Base-by-base conservation (phyloP, 495 filamentous ascomycete species). In the Neurospora sp. region DNA sequence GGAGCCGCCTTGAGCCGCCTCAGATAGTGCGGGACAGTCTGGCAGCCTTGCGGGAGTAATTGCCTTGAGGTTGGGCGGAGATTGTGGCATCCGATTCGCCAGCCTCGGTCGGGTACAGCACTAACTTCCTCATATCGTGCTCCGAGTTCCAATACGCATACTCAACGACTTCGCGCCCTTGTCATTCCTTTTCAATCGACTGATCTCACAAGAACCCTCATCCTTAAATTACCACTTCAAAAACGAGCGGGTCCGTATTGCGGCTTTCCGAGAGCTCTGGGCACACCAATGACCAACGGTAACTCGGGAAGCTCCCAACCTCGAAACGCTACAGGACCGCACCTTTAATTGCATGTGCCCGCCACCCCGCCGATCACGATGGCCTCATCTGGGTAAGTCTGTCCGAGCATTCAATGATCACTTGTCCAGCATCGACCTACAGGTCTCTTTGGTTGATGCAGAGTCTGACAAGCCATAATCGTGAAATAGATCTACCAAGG, bases 401-500 rank as follows among this genome's bases (percentile, higher is more conserved):
- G 27, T 12, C 12, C 23, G 27, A 35, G 31, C 54, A 66, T 16
- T 16, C 16, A 23, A 10, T 42, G 20, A 42, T 37, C 39, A 16
- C 23, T 40, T 31, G 27, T 11, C 39, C 20, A 31, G 70, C 70
- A 31, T 37, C 54, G 9, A 27, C 11, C 11, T 39, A 40, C 37
- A 20, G 5, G 14, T 35, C 44, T 27, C 37, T 27, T 35, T 40
- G 37, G 8, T 38, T 37, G 14, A 31, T 66, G 48, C 59, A n/a
- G 38, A 37, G 59, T 70, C 23, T 40, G 31, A 69, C 31, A 38
- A 69, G 20, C 40, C n/a, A 39, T 27, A 42, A n/a, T 39, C 18
- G 23, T 39, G 16, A 18, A 39, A 20, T 69, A 83, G 82, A 48
- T 82, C 82, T 39, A 73, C 90, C 39, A 91, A 87, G 78, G 90